These are phyloP conservation scores for Neoscytalidium dimidiatum DNA, from an alignment of 2,329 filamentous ascomycete genomes.

Conservation along the genomic window DNA sequence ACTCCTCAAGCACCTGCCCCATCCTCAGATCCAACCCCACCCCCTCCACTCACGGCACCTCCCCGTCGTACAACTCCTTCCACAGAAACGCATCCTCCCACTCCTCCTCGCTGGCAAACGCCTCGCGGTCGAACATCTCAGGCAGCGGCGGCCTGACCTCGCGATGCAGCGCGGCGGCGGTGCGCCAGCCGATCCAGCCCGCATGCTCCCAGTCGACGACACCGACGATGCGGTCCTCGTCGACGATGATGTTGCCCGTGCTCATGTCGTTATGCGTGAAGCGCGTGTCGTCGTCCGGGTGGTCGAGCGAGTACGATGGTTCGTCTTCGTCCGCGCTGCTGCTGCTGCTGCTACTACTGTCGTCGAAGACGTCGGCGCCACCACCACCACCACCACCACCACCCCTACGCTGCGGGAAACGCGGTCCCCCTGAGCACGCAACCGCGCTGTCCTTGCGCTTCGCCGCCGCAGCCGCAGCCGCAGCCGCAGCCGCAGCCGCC, in stretches of 20 bases:
- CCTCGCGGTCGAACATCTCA: background rate
- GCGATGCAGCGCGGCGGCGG: slow-evolving; percentile 18
- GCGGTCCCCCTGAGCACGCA: background rate
- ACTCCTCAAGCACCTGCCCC: background rate
- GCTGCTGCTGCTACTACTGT: background rate
- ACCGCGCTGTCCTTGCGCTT: background rate
- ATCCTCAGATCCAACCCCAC: background rate
- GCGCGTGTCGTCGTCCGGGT: slow-evolving; percentile 13
- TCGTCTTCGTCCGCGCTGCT: background rate
- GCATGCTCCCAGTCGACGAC: slow-evolving; percentile 24
- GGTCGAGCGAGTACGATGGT: background rate
- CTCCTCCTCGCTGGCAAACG: background rate
- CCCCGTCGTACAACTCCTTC: slow-evolving; percentile 11
- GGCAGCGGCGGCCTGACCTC: slow-evolving; percentile 16
- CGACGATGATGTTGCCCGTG: slow-evolving; percentile 22
- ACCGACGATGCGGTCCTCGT: slow-evolving; percentile 19
- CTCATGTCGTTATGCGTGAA: slow-evolving; percentile 25
- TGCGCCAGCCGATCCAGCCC: slow-evolving; percentile 23
- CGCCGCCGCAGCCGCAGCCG: background rate
- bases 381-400: background rate
- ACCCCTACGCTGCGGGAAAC: background rate
- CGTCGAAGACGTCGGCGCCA: background rate
- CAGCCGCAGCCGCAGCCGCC: background rate
- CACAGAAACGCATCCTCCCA: background rate
- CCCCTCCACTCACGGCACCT: background rate